phyloP scores from a whole-genome alignment of 331 rosid genomes.

The Cucumis variabilis region DNA sequence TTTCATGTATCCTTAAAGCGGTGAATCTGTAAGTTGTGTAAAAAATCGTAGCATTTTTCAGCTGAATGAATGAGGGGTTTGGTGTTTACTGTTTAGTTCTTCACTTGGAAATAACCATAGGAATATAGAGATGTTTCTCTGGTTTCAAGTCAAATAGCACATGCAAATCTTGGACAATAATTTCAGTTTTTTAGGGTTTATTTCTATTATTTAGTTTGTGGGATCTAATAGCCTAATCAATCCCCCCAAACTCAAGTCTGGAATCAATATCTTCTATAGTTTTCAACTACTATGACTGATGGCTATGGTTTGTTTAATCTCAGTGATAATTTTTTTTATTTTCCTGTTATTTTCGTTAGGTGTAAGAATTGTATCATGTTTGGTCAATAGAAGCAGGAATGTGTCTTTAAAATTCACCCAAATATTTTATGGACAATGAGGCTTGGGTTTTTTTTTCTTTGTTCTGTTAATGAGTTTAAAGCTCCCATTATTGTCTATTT shows the following conservation, averaged over 20 bases:
- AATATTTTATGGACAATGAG: no score
- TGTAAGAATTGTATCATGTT: no score
- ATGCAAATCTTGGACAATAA: neutral
- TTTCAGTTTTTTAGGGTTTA: conserved; percentile 1
- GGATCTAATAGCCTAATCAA: neutral
- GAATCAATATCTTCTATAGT: neutral
- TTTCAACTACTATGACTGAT: no score
- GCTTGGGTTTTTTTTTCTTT: neutral
- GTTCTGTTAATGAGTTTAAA: conserved; percentile 29
- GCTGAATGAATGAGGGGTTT: no score
- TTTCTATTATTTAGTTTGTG: neutral
- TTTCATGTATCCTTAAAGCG: neutral
- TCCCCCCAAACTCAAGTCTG: neutral
- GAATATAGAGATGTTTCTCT: neutral
- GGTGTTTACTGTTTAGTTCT: neutral
- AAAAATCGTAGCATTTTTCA: neutral
- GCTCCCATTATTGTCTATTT: conserved; percentile 50
- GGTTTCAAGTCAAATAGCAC: conserved; percentile 15
- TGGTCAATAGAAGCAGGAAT: no score
- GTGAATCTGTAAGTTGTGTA: neutral
- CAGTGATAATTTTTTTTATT: no score
- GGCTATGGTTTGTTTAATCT: no score
- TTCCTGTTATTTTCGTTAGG: no score
- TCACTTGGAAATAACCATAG: neutral
- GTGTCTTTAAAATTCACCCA: no score